Evolutionary conservation across 768 basidiomycete genomes (phyloP), one percentile per base, ranked within the genome.

Genomic region (Lactifluus volemus): DNA sequence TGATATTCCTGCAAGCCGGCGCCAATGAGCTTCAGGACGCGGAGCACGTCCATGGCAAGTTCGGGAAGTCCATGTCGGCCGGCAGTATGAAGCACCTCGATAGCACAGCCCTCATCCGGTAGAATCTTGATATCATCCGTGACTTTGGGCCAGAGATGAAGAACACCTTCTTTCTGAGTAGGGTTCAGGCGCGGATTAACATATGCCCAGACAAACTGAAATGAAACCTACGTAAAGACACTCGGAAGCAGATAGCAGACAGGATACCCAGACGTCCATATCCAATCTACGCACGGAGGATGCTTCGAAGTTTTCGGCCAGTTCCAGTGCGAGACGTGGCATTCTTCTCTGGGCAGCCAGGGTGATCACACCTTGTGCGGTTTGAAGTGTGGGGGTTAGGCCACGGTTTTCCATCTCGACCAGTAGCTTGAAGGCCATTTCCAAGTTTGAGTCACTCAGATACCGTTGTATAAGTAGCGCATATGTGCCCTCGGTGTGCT

Each of bases 21-120:
- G 15, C 79, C 77, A 8, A 80, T 71, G 10, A 63, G 54, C 49
- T 80, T 77, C 42, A 95, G 74, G 7, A 79, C 73, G 1, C 78
- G 81, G 45, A 93, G 73, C 32, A 81, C 87, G 45, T 85, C 83
- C 14, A 80, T 75, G 25, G 86, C 90, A 0, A 94, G 77, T 49
- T 83, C 81, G 5, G 87, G 80, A 38, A 83, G 74, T n/a, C 88
- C 90, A 63, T 81, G 77, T 10, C 90, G 84, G 47, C 81, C 88
- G 15, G 88, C 88, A 1, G 86, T 83, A 64, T 87, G 78, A 42
- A 94, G 80, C 25, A 92, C 82, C 25, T 80, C 77, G 15, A 86
- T 65, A 65, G 86, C 85, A 30, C 86, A 71, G 0, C 92, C 91
- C 74, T 94, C 90, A 64, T 89, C 85, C 0, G 88, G 89, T 4